Evolutionary conservation across 2,329 filamentous ascomycete species (phyloP).

Genomic region (Cytospora piceae): DNA sequence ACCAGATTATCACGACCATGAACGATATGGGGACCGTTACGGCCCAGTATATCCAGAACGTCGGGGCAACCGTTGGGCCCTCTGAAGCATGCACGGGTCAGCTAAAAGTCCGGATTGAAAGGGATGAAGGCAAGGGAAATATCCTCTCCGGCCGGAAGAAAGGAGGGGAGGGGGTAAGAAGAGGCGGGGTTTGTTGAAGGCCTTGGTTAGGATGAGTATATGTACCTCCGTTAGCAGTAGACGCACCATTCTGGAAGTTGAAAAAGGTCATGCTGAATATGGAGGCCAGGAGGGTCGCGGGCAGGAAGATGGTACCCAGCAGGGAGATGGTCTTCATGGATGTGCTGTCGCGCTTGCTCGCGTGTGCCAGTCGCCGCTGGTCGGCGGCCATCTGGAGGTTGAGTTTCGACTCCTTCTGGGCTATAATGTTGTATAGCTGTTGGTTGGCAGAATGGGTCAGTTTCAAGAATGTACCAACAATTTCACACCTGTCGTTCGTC

Average conservation of each 20-base stretch:
- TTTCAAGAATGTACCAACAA: slow-evolving; percentile 11
- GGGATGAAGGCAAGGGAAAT: not conserved
- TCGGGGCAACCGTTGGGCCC: slow-evolving; percentile 50
- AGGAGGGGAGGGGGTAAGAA: not conserved
- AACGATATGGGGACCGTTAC: slow-evolving; percentile 63
- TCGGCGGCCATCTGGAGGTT: slow-evolving; percentile 66
- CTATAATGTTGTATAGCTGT: slow-evolving; percentile 68
- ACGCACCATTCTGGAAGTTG: slow-evolving; percentile 57
- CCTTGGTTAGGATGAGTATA: not conserved
- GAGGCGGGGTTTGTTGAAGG: not conserved
- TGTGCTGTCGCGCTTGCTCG: slow-evolving; percentile 64
- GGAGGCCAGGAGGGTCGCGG: slow-evolving; percentile 64
- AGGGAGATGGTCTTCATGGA: slow-evolving; percentile 69
- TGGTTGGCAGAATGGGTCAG: not conserved
- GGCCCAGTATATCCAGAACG: slow-evolving; percentile 67
- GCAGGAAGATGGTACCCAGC: slow-evolving; percentile 65
- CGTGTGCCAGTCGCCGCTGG: slow-evolving; percentile 61
- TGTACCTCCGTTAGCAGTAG: slow-evolving; percentile 8
- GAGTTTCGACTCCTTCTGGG: slow-evolving; percentile 66
- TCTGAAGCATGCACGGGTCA: slow-evolving; percentile 26
- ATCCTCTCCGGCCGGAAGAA: too few relatives aligned
- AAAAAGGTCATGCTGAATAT: slow-evolving; percentile 71
- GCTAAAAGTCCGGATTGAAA: slow-evolving; percentile 2
- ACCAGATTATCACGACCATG: slow-evolving; percentile 59
- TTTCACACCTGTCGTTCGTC: slow-evolving; percentile 12